Conservation (phyloP, 768 basidiomycete species). For the Agrocybe pediades region DNA sequence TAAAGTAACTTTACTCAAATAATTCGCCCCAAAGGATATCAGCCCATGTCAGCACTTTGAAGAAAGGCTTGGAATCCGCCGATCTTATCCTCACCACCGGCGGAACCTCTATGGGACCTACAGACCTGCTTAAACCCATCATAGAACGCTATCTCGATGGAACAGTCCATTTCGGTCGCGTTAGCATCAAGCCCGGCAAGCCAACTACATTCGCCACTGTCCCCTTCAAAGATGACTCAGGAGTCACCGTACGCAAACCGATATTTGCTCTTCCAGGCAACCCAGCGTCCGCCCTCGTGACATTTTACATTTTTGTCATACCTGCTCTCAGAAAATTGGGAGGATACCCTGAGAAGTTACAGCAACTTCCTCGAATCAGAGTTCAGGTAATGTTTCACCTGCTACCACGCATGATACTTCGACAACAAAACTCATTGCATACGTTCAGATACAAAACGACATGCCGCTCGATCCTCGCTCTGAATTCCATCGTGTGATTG, state of each 20-base stretch:
- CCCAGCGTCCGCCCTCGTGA: conserved; percentile 86
- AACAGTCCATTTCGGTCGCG: conserved; percentile 83
- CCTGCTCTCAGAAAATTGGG: conserved; percentile 76
- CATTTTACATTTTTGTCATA: conserved; percentile 81
- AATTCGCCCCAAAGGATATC: conserved; percentile 42
- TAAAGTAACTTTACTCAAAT: background rate
- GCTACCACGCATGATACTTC: conserved; percentile 16
- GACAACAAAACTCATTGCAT: background rate
- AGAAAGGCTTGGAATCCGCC: conserved; percentile 56
- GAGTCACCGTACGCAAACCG: conserved; percentile 47
- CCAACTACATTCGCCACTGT: conserved; percentile 90
- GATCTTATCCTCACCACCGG: conserved; percentile 86
- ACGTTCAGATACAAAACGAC: conserved; percentile 50
- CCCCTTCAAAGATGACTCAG: conserved; percentile 31
- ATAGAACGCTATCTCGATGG: conserved; percentile 80
- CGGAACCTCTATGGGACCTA: conserved; percentile 90
- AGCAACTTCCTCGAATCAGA: conserved; percentile 59
- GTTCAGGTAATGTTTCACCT: too few species aligned
- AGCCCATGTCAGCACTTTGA: conserved; percentile 59
- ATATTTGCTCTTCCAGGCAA: conserved; percentile 89
- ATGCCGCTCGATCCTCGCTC: conserved; percentile 74
- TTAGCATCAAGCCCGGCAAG: conserved; percentile 83
- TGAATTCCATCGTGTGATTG: conserved; percentile 81
- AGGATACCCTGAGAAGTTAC: conserved; percentile 57
- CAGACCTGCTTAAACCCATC: conserved; percentile 85